phyloP scores from a whole-genome alignment of 2,329 filamentous ascomycete genomes.

The Cadophora malorum region DNA sequence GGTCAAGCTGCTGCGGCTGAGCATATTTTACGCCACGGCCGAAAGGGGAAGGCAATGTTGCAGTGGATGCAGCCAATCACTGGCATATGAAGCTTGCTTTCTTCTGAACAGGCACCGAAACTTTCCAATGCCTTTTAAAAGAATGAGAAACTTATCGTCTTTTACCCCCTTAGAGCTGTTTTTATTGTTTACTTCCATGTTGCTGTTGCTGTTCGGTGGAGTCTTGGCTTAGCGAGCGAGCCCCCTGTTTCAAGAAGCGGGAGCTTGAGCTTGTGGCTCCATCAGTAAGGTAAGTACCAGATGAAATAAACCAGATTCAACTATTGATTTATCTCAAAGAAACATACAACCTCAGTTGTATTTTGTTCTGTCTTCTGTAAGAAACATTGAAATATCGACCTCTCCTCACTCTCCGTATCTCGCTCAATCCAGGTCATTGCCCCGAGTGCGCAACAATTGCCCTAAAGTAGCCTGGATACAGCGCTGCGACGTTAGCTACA shows the following conservation, averaged over 20 bases:
- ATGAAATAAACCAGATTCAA: too few species aligned
- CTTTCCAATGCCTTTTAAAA: too few species aligned
- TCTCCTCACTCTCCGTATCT: too few species aligned
- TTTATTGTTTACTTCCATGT: constrained; percentile 4
- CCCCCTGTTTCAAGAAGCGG: constrained; percentile 5
- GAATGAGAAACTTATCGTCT: neutral
- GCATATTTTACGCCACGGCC: neutral
- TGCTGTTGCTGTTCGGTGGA: neutral
- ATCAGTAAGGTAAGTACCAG: too few species aligned
- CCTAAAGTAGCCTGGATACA: neutral
- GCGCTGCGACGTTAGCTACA: neutral
- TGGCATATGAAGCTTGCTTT: too few species aligned
- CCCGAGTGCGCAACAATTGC: neutral
- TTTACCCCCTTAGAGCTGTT: neutral
- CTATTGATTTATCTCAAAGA: too few species aligned
- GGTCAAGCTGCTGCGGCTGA: constrained; percentile 11
- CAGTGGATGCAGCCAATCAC: neutral
- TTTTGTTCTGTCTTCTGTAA: too few species aligned
- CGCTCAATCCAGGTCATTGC: too few species aligned
- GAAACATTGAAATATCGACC: too few species aligned
- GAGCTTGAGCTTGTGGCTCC: neutral
- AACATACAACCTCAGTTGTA: too few species aligned
- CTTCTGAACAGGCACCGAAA: too few species aligned
- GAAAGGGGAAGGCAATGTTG: neutral
- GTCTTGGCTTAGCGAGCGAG: constrained; percentile 8